These are phyloP conservation scores for Cornus kousa DNA, from an alignment of 148 eudicot species.

Conservation along the genomic window DNA sequence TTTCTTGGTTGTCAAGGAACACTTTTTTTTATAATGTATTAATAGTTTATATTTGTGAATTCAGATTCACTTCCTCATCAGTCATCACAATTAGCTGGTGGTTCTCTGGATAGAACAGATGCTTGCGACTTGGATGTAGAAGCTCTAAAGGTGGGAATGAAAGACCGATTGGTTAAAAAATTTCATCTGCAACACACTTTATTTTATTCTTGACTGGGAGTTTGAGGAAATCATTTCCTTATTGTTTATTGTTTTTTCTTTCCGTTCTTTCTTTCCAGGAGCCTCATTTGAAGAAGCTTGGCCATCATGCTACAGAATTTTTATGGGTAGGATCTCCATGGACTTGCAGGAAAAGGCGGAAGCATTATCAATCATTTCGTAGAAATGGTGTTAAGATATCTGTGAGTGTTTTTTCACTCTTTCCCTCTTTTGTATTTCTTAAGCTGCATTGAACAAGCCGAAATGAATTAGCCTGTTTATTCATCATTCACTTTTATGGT, in stretches of 20 bases:
- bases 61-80: slow-evolving; percentile 29
- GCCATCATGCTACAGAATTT: slow-evolving; percentile 30
- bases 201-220: neutral
- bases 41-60: neutral
- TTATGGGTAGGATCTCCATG: slow-evolving; percentile 69
- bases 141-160: slow-evolving; percentile 35
- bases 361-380: slow-evolving; percentile 56
- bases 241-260: neutral
- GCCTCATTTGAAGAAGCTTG: slow-evolving; percentile 28
- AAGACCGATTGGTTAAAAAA: neutral
- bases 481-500: neutral
- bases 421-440: no score
- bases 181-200: neutral
- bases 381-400: slow-evolving; percentile 67
- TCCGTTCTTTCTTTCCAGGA: slow-evolving; percentile 32
- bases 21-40: neutral
- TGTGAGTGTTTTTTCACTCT: slow-evolving; percentile 28
- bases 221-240: neutral
- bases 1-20: neutral
- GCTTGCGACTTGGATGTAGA: slow-evolving; percentile 19
- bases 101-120: slow-evolving; percentile 20
- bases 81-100: slow-evolving; percentile 29
- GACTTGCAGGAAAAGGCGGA: slow-evolving; percentile 63
- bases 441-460: neutral
- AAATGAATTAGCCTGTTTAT: neutral